Base-by-base conservation (phyloP, 208 protist species). In the Trypanosoma platydactyli region DNA sequence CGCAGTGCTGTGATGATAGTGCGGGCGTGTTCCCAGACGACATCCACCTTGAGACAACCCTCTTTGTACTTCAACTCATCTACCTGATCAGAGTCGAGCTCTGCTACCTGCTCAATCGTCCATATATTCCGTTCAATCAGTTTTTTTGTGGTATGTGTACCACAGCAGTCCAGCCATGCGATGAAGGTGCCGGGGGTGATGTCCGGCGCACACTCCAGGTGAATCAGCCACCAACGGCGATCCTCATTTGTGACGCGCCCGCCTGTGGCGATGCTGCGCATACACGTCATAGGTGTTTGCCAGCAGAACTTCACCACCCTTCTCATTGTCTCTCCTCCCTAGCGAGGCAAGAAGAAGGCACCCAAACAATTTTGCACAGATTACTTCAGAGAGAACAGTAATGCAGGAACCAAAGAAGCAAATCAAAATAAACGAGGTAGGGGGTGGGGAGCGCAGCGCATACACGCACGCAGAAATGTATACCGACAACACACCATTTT, bases 81-180 rank as follows among this genome's bases (percentile, higher is more conserved):
- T 12, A 95, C 87, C 59, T 83, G 77, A 57, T 95, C 89, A 12
- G 86, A 90, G 77, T 90, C 81, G 35, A 95, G 78, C 62, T 68
- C 76, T 13, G 86, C 84, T 0, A 95, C 84, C 73, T 95, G 89
- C 71, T 91, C 86, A 60, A 95, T 95, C 12, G 89, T 93, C 87
- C 89, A 95, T 22, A 95, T 80, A 61, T 93, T 89, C n/a, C 85
- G 81, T 65, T 95, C 86, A 64, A 95, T 95, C n/a, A 95, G 54
- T 66, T 93, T 92, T 70, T 95, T 95, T 9, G 84, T 88, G 4
- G 89, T 92, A 79, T 95, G 89, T n/a, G 84, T 92, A 52, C 86
- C 89, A 48, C 89, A 95, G 79, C 84, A 89, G 65, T 95, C 89
- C 1, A 95, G 73, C 84, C 86, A 95, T 27, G 86, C 76, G 9